Percentiles rank a stretch among this genome's conserved stretches.
Evolutionary conservation across 257 asterid species (phyloP).

Genomic region (Cordia subcordata): DNA sequence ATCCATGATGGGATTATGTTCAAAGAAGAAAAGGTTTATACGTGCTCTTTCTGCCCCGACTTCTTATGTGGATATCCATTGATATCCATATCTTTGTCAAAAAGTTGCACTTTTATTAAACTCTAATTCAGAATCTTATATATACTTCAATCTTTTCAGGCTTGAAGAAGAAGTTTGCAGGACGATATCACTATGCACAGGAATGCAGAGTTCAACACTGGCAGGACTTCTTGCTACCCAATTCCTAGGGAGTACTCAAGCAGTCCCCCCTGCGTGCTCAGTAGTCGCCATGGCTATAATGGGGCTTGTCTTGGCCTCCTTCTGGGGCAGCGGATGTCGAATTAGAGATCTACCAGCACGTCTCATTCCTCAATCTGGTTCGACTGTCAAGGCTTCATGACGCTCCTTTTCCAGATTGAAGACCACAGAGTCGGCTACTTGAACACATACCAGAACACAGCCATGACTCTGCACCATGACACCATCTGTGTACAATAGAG

Average conservation of each 20-base stretch:
- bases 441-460: too few relatives aligned
- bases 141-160: constrained; percentile 32
- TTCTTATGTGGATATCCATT: too few relatives aligned
- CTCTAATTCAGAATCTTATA: neutral
- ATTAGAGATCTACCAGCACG: constrained; percentile 53
- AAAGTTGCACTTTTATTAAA: neutral
- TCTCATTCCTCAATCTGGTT: constrained; percentile 33
- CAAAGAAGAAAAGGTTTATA: too few relatives aligned
- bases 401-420: neutral
- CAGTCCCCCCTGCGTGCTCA: constrained; percentile 94
- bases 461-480: too few relatives aligned
- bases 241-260: constrained; percentile 82
- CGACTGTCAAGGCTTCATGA: constrained; percentile 34
- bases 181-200: constrained; percentile 87
- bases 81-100: too few relatives aligned
- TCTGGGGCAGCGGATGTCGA: constrained; percentile 82
- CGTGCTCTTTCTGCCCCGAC: too few relatives aligned
- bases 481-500: too few relatives aligned
- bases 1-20: too few relatives aligned
- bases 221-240: constrained; percentile 95
- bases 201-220: constrained; percentile 95
- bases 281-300: constrained; percentile 95
- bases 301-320: constrained; percentile 97
- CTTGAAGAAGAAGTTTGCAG: constrained; percentile 79
- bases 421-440: too few relatives aligned